Conservation (phyloP, 305 asterid genomes). For the Salvia sclarea region DNA sequence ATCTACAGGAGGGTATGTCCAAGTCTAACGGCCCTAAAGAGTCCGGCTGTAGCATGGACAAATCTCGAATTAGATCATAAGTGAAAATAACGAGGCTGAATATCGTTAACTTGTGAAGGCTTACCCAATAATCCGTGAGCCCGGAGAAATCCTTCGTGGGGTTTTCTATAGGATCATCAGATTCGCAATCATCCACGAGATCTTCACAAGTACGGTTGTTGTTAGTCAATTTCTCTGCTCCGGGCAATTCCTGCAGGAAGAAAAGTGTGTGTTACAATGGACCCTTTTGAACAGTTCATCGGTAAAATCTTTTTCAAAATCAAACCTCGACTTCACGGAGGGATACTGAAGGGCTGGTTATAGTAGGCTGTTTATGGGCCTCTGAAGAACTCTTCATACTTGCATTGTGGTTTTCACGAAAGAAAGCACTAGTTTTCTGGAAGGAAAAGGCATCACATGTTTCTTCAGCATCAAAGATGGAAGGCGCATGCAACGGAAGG, state of each 20-base stretch:
- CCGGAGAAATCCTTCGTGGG: slow-evolving; percentile 58
- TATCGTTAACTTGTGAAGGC: neutral
- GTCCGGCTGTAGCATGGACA: slow-evolving; percentile 70
- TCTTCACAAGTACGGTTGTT: slow-evolving; percentile 39
- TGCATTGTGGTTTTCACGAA: slow-evolving; percentile 35
- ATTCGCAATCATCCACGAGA: slow-evolving; percentile 40
- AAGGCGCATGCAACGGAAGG: slow-evolving; percentile 49
- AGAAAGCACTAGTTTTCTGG: slow-evolving; percentile 46
- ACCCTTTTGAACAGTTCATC: neutral
- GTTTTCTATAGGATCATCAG: slow-evolving; percentile 45
- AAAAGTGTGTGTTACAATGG: slow-evolving; percentile 21
- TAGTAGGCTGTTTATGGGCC: slow-evolving; percentile 35
- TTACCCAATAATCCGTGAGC: slow-evolving; percentile 90
- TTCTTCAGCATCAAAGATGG: slow-evolving; percentile 96
- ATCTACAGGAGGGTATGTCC: slow-evolving; percentile 90
- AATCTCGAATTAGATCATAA: slow-evolving; percentile 30
- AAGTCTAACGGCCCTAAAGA: slow-evolving; percentile 91
- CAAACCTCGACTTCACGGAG: slow-evolving; percentile 56
- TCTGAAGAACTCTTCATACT: slow-evolving; percentile 37
- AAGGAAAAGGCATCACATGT: slow-evolving; percentile 92
- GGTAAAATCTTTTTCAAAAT: slow-evolving; percentile 13
- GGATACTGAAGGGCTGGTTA: slow-evolving; percentile 42
- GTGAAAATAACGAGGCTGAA: slow-evolving; percentile 12
- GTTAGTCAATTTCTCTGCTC: slow-evolving; percentile 41
- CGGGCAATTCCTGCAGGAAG: slow-evolving; percentile 52